These are phyloP conservation scores for Fusarium sp. DNA, from an alignment of 2,329 filamentous ascomycete genomes.

Conservation along the genomic window DNA sequence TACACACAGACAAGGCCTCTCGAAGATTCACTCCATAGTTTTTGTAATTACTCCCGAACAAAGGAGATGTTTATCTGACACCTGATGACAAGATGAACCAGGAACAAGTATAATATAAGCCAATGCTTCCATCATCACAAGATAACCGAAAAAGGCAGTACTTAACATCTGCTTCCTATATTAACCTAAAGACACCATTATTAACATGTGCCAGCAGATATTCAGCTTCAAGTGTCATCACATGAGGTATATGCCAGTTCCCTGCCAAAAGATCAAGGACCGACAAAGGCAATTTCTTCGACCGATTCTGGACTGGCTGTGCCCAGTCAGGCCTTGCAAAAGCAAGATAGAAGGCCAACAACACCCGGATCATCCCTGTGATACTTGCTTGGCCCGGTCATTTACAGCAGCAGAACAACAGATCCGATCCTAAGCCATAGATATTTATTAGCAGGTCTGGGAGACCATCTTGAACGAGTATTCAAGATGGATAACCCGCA, in stretches of 20 bases:
- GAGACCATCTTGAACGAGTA: not conserved
- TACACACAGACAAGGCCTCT: not conserved
- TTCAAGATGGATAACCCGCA: not conserved
- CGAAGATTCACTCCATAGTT: not conserved
- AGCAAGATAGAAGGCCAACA: not conserved
- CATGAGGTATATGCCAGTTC: conserved; percentile 12
- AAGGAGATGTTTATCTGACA: not conserved
- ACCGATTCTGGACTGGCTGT: conserved; percentile 5
- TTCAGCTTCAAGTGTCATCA: conserved; percentile 36
- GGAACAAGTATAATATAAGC: not conserved
- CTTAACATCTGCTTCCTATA: not conserved
- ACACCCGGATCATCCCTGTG: not conserved
- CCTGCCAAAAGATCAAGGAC: conserved; percentile 3
- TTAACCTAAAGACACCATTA: not conserved
- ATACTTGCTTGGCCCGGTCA: not conserved
- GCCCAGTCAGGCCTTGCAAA: not conserved
- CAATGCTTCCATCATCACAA: not conserved
- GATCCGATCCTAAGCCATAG: not conserved
- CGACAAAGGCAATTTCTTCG: not conserved
- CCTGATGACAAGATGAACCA: not conserved
- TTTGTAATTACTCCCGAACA: not conserved
- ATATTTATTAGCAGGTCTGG: not conserved
- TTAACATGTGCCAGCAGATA: conserved; percentile 37
- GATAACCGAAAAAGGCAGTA: not conserved
- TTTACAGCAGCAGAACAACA: not conserved